A percentile compares a stretch with the other conserved stretches of the same genome.
These are phyloP conservation scores for Zanthoxylum bungeanum DNA, from an alignment of 345 rosid genomes.

Conservation along the genomic window DNA sequence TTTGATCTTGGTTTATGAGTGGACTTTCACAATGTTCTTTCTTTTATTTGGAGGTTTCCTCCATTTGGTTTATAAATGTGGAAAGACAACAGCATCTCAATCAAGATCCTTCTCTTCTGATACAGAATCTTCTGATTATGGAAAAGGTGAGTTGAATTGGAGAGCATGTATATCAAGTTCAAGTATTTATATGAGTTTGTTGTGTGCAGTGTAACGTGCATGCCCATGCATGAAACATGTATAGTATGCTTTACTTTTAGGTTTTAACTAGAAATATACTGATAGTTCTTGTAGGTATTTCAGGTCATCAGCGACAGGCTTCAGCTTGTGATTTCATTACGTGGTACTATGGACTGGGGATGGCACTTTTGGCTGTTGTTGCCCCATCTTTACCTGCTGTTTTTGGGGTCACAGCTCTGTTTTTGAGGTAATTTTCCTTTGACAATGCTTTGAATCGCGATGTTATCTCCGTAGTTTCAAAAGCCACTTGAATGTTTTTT, in stretches of 20 bases:
- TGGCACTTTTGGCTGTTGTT: conserved; percentile 61
- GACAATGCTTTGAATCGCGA: not conserved
- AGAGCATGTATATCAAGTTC: too few relatives aligned
- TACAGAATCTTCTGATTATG: conserved; percentile 44
- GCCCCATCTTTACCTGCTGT: conserved; percentile 69
- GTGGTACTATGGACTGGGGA: conserved; percentile 72
- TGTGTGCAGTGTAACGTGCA: not conserved
- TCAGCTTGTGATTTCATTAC: conserved; percentile 48
- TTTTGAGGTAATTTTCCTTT: conserved; percentile 51
- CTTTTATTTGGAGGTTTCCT: conserved; percentile 66
- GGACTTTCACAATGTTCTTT: conserved; percentile 73
- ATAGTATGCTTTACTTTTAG: not conserved
- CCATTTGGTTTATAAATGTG: conserved; percentile 53
- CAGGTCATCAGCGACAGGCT: conserved; percentile 70
- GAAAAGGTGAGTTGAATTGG: conserved; percentile 53
- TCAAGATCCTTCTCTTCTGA: conserved; percentile 37
- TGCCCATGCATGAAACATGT: not conserved
- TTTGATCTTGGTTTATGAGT: conserved; percentile 74
- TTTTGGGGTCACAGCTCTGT: conserved; percentile 79
- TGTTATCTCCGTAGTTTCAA: not conserved
- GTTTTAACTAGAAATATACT: not conserved
- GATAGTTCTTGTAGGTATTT: conserved; percentile 5
- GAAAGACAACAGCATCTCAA: conserved; percentile 55
- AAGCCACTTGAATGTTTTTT: too few relatives aligned
- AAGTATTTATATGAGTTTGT: not conserved